These are phyloP conservation scores for Melanomma pulvis-pyrius DNA, from an alignment of 495 filamentous ascomycete species.

Conservation along the genomic window DNA sequence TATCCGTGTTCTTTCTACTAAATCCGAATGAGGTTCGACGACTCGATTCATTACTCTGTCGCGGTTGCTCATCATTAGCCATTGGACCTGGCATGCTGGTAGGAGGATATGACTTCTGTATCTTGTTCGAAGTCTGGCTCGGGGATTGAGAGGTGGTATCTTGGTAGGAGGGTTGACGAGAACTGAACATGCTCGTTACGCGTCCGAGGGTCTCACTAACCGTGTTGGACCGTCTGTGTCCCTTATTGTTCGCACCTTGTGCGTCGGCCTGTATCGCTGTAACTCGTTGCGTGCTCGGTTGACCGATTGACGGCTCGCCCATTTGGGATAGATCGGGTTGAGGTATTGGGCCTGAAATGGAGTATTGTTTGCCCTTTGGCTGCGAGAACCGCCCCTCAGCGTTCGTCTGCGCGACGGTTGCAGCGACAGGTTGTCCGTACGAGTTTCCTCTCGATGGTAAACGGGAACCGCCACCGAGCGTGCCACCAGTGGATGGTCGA, in stretches of 20 bases:
- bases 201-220: constrained; percentile 38
- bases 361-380: constrained; percentile 75
- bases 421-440: constrained; percentile 86
- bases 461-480: constrained; percentile 63
- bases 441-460: constrained; percentile 77
- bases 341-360: constrained; percentile 66
- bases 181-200: constrained; percentile 35
- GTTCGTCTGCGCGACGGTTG: constrained; percentile 86
- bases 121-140: constrained; percentile 49
- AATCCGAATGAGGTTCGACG: constrained; percentile 76
- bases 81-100: constrained; percentile 62
- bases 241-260: constrained; percentile 8
- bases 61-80: constrained; percentile 73
- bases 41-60: constrained; percentile 78
- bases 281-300: constrained; percentile 31
- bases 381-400: constrained; percentile 89
- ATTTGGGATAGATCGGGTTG: constrained; percentile 22
- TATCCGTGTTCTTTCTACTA: constrained; percentile 64
- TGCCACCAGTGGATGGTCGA: constrained; percentile 80
- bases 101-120: constrained; percentile 51
- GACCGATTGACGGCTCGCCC: constrained; percentile 31
- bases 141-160: constrained; percentile 10
- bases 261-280: constrained; percentile 13
- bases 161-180: constrained; percentile 22
- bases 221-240: constrained; percentile 38